phyloP scores from a whole-genome alignment of 2,329 filamentous ascomycete genomes.

The Botrytis byssoidea region DNA sequence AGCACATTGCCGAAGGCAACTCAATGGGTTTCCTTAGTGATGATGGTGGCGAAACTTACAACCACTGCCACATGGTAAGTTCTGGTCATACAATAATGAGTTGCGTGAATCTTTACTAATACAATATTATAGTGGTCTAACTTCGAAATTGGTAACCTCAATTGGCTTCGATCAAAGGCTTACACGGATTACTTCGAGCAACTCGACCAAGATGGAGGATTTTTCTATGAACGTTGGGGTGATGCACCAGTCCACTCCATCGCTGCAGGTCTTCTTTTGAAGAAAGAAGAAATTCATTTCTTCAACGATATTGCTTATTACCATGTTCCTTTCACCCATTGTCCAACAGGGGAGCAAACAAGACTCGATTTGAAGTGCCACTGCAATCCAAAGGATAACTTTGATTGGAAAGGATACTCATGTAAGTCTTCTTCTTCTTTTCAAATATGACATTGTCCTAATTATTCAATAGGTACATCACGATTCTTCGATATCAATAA shows the following conservation, averaged over 20 bases:
- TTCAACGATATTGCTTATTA: conserved; percentile 99
- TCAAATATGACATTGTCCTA: conserved; percentile 23
- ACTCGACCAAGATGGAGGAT: conserved; percentile 87
- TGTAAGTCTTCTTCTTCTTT: conserved; percentile 60
- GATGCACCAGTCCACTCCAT: conserved; percentile 99
- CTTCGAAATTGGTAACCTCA: conserved; percentile 91
- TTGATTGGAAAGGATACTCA: conserved; percentile 98
- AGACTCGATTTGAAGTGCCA: conserved; percentile 85
- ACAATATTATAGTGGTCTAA: conserved; percentile 79
- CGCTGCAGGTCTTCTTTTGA: conserved; percentile 79
- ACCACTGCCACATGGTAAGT: conserved; percentile 94
- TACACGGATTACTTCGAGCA: conserved; percentile 90
- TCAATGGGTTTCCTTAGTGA: conserved; percentile 89
- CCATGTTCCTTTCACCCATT: conserved; percentile 97
- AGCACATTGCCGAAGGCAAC: conserved; percentile 82
- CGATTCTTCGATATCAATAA: conserved; percentile 83
- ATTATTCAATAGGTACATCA: conserved; percentile 63
- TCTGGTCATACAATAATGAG: background rate
- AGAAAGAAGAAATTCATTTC: conserved; percentile 95
- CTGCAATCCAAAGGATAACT: conserved; percentile 95
- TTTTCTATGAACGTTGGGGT: conserved; percentile 99
- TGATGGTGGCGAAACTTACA: conserved; percentile 88
- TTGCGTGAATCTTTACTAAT: background rate
- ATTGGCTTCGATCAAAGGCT: conserved; percentile 86
- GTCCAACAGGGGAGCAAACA: conserved; percentile 84